Conservation (phyloP, 805 yeast species). For the Myxozyma neotropica region DNA sequence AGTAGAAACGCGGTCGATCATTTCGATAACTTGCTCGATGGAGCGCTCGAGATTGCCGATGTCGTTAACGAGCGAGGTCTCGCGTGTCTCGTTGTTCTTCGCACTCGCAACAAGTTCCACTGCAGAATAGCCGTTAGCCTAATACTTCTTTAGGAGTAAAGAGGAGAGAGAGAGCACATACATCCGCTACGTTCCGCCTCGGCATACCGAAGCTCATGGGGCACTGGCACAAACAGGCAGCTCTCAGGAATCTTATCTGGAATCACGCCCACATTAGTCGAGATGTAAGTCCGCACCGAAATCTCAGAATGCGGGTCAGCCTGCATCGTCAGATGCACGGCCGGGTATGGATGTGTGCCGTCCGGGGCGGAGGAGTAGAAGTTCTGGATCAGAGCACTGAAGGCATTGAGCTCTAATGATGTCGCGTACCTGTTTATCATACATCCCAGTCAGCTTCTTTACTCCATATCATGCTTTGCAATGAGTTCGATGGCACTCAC, state of each 20-base stretch:
- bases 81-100: conserved; percentile 41
- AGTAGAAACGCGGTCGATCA: conserved; percentile 45
- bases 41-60: conserved; percentile 42
- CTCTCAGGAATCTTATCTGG: conserved; percentile 42
- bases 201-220: conserved; percentile 60
- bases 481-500: conserved; percentile 57
- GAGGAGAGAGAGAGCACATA: conserved; percentile 39
- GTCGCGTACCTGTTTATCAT: conserved; percentile 42
- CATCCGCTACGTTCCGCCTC: conserved; percentile 64
- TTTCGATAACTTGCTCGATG: conserved; percentile 44
- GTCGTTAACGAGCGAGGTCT: conserved; percentile 42
- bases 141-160: too few relatives aligned
- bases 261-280: conserved; percentile 68
- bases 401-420: conserved; percentile 60
- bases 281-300: conserved; percentile 71
- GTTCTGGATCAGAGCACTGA: conserved; percentile 78
- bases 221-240: conserved; percentile 76
- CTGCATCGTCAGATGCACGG: conserved; percentile 75
- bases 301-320: conserved; percentile 54
- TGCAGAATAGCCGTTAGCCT: conserved; percentile 33
- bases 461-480: neutral
- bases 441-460: neutral
- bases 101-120: conserved; percentile 44
- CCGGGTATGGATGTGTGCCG: conserved; percentile 73
- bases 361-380: conserved; percentile 69